Percentiles rank a stretch among this genome's conserved stretches.
Evolutionary conservation across 2,329 filamentous ascomycete species (phyloP).

Genomic region (Colletotrichum plurivorum): DNA sequence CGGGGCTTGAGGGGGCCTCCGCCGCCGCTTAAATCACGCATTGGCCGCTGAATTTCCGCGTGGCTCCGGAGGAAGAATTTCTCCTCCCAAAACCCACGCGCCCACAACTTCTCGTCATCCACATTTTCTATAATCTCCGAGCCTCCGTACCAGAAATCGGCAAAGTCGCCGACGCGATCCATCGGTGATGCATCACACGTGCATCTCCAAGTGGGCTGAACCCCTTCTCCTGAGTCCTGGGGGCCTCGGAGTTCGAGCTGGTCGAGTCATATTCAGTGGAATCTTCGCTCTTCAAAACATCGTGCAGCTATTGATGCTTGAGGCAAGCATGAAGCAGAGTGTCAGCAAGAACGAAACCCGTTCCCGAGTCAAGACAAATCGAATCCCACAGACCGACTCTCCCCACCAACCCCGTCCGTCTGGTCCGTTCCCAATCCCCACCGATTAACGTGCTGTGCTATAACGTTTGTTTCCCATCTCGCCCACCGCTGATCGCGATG

Average conservation of each 20-base stretch:
- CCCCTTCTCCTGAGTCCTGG: not conserved
- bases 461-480: not conserved
- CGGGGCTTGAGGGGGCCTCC: not conserved
- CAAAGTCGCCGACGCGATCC: not conserved
- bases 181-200: not conserved
- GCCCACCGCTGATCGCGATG: conserved; percentile 30
- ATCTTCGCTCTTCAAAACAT: too few relatives aligned
- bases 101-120: conserved; percentile 6
- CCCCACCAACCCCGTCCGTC: conserved; percentile 8
- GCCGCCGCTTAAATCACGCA: not conserved
- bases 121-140: conserved; percentile 18
- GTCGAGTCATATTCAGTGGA: too few relatives aligned
- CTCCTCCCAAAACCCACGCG: conserved; percentile 7
- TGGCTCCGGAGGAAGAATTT: not conserved
- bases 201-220: not conserved
- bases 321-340: too few relatives aligned
- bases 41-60: too few relatives aligned
- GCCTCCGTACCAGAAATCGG: not conserved
- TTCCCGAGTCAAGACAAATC: not conserved
- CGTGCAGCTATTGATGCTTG: too few relatives aligned
- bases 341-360: not conserved
- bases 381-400: not conserved
- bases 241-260: too few relatives aligned
- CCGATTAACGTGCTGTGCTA: conserved; percentile 25
- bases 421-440: conserved; percentile 27